Conservation (phyloP, 2,329 filamentous ascomycete species). For the Bipolaris cookei region DNA sequence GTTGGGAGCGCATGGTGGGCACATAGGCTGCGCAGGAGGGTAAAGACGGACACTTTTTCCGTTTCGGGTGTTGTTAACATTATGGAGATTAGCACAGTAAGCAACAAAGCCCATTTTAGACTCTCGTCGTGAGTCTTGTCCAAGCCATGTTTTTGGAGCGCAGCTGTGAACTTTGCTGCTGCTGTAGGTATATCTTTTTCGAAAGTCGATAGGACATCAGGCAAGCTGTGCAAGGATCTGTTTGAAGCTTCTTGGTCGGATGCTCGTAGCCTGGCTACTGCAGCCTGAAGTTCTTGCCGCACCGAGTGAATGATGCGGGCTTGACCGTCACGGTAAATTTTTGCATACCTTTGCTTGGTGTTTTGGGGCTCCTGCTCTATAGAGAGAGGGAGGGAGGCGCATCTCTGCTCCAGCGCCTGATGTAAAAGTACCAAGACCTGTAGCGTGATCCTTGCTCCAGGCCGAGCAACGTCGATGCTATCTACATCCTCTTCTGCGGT, state of each 20-base stretch:
- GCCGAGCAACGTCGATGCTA: constrained; percentile 18
- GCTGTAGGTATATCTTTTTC: constrained; percentile 17
- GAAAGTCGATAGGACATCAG: constrained; percentile 21
- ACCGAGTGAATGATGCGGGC: constrained; percentile 37
- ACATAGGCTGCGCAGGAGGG: constrained; percentile 21
- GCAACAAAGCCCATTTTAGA: constrained; percentile 33
- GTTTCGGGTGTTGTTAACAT: constrained; percentile 19
- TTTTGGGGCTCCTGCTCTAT: constrained; percentile 30
- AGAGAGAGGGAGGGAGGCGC: constrained; percentile 25
- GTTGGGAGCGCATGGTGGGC: constrained; percentile 21
- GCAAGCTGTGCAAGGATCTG: constrained; percentile 21
- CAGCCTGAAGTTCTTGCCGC: constrained; percentile 28
- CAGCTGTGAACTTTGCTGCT: constrained; percentile 18
- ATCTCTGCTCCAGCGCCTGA: constrained; percentile 32
- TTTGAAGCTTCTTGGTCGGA: constrained; percentile 6
- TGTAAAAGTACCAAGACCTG: constrained; percentile 33
- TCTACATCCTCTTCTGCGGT: constrained; percentile 24
- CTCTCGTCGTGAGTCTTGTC: constrained; percentile 15
- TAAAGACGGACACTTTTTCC: not conserved
- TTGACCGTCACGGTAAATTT: constrained; percentile 54
- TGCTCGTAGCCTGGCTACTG: constrained; percentile 14
- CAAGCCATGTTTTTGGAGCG: constrained; percentile 18
- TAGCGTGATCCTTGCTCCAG: constrained; percentile 29
- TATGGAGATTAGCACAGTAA: constrained; percentile 25
- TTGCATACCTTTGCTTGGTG: constrained; percentile 50